Evolutionary conservation across 2,329 filamentous ascomycete genomes (phyloP), one percentile per base, ranked within the genome.

Genomic region (Pseudocercospora fuligena): DNA sequence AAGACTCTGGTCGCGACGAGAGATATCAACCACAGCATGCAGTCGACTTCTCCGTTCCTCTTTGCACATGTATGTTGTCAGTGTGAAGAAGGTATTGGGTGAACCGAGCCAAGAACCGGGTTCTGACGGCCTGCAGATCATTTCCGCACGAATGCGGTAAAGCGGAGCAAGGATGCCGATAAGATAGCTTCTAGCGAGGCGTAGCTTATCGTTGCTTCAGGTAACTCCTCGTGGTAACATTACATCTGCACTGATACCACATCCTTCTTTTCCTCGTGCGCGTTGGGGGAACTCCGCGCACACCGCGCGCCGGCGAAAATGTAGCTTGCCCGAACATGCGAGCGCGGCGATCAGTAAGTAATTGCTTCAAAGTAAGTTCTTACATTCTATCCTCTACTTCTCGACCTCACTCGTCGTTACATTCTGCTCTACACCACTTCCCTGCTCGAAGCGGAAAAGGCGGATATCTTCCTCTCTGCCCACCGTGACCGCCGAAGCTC

Each of bases 151-250:
- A 19, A 36, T 36, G 54, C 27, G 56, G 31, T 40, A 11, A 58
- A 9, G 56, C 56, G 6, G 56, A 40, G 56, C 56, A 58, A 40
- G 56, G 56, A 40, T 58, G 56, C 31, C 56, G 56, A 58, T 58
- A 58, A 58, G 56, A 51, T 23, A 51, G 21, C 11, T 9, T 23
- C 6, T 8, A 8, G 40, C 51, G 7, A 31, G 25, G 25, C 25
- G 56, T 40, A 40, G 56, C 56, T 58, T 58, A 58, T 58, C 56
- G 56, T n/a, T 40, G 56, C 56, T 58, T 58, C 19, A 51, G 25
- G 47, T 27, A 51, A 51, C 47, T 51, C 47, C 25, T 51, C 47
- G 14, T 23, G 14, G 47, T 51, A 51, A 51, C 47, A 51, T 51
- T 27, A 51, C 47, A 51, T 19, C 47, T 27, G 47, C 25, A 16